phyloP scores from a whole-genome alignment of 2,329 filamentous ascomycete species.

The Nannizziopsis arthrosporioides region DNA sequence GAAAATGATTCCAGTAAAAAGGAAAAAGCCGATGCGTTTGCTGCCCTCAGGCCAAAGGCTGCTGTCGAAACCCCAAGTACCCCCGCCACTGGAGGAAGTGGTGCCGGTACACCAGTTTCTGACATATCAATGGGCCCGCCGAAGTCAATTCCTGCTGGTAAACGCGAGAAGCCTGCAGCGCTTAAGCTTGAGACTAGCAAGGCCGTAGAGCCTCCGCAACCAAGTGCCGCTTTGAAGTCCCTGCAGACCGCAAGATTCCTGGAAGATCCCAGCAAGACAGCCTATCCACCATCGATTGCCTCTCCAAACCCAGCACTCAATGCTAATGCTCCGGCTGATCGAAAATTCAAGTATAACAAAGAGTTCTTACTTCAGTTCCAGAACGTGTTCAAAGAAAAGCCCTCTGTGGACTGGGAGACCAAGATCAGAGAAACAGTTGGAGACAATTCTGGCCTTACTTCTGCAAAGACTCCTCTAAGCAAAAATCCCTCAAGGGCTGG shows the following conservation, averaged over 20 bases:
- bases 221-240: conserved; percentile 84
- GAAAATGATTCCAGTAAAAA: conserved; percentile 28
- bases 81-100: conserved; percentile 33
- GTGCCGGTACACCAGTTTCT: conserved; percentile 35
- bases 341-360: conserved; percentile 92
- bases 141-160: conserved; percentile 46
- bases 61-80: conserved; percentile 25
- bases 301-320: conserved; percentile 92
- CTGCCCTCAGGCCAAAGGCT: conserved; percentile 35
- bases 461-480: conserved; percentile 16
- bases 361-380: conserved; percentile 95
- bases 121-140: conserved; percentile 39
- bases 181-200: conserved; percentile 84
- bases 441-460: conserved; percentile 50
- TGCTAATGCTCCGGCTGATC: conserved; percentile 52
- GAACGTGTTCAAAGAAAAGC: conserved; percentile 90
- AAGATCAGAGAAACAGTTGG: conserved; percentile 78
- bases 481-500: conserved; percentile 10
- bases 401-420: conserved; percentile 81
- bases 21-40: conserved; percentile 29
- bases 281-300: conserved; percentile 71
- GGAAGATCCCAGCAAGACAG: conserved; percentile 61
- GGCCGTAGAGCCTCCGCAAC: conserved; percentile 78
- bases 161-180: conserved; percentile 67
- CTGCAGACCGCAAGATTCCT: conserved; percentile 86